These are phyloP conservation scores for Xylaria castorea DNA, from an alignment of 495 filamentous ascomycete genomes.

Conservation along the genomic window DNA sequence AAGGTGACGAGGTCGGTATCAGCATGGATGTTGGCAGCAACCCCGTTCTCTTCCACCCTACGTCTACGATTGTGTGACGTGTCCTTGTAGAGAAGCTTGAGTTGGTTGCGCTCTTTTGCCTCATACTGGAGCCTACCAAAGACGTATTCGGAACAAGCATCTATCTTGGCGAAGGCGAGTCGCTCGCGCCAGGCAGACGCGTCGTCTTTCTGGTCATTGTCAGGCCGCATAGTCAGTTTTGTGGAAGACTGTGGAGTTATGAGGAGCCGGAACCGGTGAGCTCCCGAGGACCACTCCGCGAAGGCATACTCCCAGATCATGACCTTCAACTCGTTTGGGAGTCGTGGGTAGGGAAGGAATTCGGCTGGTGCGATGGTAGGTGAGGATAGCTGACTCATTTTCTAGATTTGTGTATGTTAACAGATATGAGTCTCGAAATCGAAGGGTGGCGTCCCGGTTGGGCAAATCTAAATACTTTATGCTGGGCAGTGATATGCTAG, in stretches of 20 bases:
- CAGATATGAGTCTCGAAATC: not conserved
- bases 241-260: no score
- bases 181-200: slow-evolving; percentile 20
- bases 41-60: not conserved
- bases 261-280: slow-evolving; percentile 9
- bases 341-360: slow-evolving; percentile 19
- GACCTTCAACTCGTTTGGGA: slow-evolving; percentile 29
- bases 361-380: not conserved
- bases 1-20: slow-evolving; percentile 21
- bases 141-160: not conserved
- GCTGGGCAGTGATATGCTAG: not conserved
- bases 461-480: not conserved
- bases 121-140: not conserved
- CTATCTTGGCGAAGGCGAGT: not conserved
- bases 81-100: not conserved
- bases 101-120: not conserved
- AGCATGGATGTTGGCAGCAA: not conserved
- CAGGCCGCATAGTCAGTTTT: not conserved
- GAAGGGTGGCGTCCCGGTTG: not conserved
- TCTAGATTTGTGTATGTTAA: not conserved
- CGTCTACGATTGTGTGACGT: not conserved
- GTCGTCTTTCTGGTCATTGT: not conserved
- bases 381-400: not conserved
- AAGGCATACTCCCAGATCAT: slow-evolving; percentile 29
- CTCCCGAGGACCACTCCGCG: not conserved